Conservation (phyloP, 768 basidiomycete species). For the Kwoniella heveanensis region DNA sequence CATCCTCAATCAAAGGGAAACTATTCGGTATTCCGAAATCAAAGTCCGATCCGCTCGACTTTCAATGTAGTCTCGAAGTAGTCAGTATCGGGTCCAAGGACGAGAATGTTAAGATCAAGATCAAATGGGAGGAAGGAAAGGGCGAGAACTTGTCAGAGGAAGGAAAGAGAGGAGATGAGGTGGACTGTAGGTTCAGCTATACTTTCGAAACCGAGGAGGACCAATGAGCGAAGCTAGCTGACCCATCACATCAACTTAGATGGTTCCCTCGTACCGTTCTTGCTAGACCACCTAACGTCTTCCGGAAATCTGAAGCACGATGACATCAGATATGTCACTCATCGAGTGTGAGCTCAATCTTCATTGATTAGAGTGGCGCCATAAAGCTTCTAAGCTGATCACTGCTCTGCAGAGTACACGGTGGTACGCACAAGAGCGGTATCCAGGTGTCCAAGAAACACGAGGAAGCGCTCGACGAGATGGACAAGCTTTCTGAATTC, state of each 20-base stretch:
- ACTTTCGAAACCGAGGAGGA: too few relatives aligned
- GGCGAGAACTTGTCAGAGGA: conserved; percentile 38
- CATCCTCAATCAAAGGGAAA: conserved; percentile 81
- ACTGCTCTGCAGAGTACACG: conserved; percentile 69
- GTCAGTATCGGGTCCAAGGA: conserved; percentile 51
- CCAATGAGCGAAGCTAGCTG: background rate
- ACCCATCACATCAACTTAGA: conserved; percentile 27
- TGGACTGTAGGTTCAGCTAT: conserved; percentile 45
- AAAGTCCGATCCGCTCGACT: conserved; percentile 30
- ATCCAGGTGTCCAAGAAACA: conserved; percentile 69
- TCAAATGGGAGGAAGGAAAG: conserved; percentile 39
- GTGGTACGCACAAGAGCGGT: conserved; percentile 74
- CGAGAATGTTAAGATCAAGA: conserved; percentile 58
- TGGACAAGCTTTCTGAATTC: conserved; percentile 66
- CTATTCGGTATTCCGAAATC: conserved; percentile 60
- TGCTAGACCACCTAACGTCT: conserved; percentile 41
- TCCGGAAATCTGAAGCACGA: conserved; percentile 43
- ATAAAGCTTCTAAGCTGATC: conserved; percentile 44
- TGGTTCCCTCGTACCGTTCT: conserved; percentile 44
- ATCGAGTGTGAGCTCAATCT: conserved; percentile 52
- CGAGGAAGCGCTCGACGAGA: conserved; percentile 69
- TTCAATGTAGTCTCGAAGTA: conserved; percentile 39
- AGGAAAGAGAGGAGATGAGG: conserved; percentile 47
- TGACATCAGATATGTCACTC: conserved; percentile 56
- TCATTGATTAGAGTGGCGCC: conserved; percentile 37